Base-by-base conservation (phyloP, 805 yeast species). In the Candida pseudofarinosa region DNA sequence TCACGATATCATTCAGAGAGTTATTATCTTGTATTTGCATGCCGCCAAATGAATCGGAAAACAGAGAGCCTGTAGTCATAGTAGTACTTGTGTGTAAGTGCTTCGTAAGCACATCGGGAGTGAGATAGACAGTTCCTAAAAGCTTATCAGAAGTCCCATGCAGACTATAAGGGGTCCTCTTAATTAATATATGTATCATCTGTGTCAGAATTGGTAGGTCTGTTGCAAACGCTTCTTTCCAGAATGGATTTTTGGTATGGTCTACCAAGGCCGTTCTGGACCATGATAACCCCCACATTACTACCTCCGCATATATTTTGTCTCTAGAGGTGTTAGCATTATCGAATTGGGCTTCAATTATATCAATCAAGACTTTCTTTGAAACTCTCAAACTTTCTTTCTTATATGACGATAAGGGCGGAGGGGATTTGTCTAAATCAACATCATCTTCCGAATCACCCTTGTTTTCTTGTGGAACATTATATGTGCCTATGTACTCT, bases 181-280 rank as follows among this genome's bases (percentile, higher is more conserved):
- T 81, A 43, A 79, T 67, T 38, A 68, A 61, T 13, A 79, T 71
- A 49, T 68, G 77, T 49, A 80, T 69, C 56, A 69, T 71, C 53
- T 72, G 77, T 2, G 81, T 79, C 36, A 72, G 65, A 4, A 77
- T 66, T 0, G 86, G 83, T 34, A 82, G 65, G 39, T 81, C 78
- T n/a, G 85, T 65, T 1, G 74, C 64, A 55, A 86, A 85, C 36
- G 73, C 78, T 54, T 90, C 96, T 55, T 89, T 79, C 93, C 96
- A 90, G 56, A 87, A 87, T 1, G 95, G 90, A 42, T 73, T 72
- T 2, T 42, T 40, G 0, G 60, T 51, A 37, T 74, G 66, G 31
- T 69, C 65, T 0, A 83, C 83, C 4, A 78, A 68, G 2, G 89
- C 82, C 0, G 97, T 87, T 50, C 88, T 69, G 32, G 85, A 87